Evolutionary conservation across 2,329 filamentous ascomycete genomes (phyloP).

Genomic region (Colletotrichum theobromicola): DNA sequence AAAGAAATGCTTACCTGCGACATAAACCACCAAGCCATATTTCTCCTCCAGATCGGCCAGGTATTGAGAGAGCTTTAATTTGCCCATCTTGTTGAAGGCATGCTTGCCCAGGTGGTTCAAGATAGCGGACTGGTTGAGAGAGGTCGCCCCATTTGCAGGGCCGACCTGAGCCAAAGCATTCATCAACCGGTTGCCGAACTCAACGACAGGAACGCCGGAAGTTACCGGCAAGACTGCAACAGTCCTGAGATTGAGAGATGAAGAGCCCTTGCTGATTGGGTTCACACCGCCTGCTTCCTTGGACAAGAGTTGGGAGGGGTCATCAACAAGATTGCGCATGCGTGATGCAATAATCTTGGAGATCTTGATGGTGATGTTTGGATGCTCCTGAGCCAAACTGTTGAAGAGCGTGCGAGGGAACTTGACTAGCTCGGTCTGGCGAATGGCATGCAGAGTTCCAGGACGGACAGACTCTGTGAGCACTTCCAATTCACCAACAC

Average conservation of each 20-base stretch:
- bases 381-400: constrained; percentile 94
- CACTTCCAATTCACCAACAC: constrained; percentile 95
- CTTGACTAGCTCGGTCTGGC: constrained; percentile 94
- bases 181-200: constrained; percentile 90
- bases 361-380: constrained; percentile 98
- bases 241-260: constrained; percentile 89
- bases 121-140: constrained; percentile 91
- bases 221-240: constrained; percentile 92
- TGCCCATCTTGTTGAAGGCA: constrained; percentile 97
- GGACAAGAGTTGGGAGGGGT: constrained; percentile 71
- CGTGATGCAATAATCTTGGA: constrained; percentile 97
- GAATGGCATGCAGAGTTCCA: constrained; percentile 91
- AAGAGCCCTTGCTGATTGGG: constrained; percentile 73
- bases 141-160: constrained; percentile 86
- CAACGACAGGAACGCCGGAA: constrained; percentile 88
- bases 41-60: constrained; percentile 97
- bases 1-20: constrained; percentile 67
- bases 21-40: constrained; percentile 92
- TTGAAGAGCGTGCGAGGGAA: constrained; percentile 97
- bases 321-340: constrained; percentile 88
- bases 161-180: constrained; percentile 90
- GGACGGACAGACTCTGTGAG: constrained; percentile 93
- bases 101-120: constrained; percentile 94
- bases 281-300: constrained; percentile 66
- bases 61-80: constrained; percentile 93